Evolutionary conservation across 139 green algal genomes (phyloP), one percentile per base, ranked within the genome.

Genomic region (Volvox africanus): DNA sequence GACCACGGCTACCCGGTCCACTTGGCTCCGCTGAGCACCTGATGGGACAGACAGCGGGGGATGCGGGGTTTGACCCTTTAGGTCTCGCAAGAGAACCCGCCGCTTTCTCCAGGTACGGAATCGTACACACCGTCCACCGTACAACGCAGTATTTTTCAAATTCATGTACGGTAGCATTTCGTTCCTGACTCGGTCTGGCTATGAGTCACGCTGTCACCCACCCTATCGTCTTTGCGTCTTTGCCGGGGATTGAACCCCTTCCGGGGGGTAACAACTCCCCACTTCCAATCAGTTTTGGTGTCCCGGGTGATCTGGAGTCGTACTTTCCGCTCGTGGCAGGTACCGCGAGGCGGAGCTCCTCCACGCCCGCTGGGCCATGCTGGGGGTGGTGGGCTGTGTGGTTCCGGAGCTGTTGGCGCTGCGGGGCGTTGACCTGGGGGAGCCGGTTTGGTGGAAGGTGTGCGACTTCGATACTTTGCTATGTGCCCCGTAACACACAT

Each of bases 31-130:
- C 62, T 36, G 32, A 77, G 1, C 94, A 96, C 80, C 90, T 97
- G 37, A 73, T 1, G 0, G 95, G 95, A 1, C 18, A 28, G 33
- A 73, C 93, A 17, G 92, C 95, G 2, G 95, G 95, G 0, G 95
- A 97, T 89, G 93, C 93, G 61, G 95, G 95, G 0, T 97, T 96
- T 90, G 95, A 97, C 88, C 95, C 95, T 0, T 80, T 97, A 73
- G 90, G 92, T 0, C 92, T 97, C 37, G 67, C 80, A 0, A 21
- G 6, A n/a, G 88, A 96, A 61, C 86, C 82, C 0, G 83, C 37
- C 0, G 33, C 68, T 2, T 94, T 95, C 78, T 62, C 71, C 12
- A 87, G 76, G 92, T 93, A 30, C 21, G 65, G 65, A 11, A 55
- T 55, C 9, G 44, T 9, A 55, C 44, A n/a, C n/a, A n/a, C n/a